A percentile compares a stretch with the other conserved stretches of the same genome.
phyloP scores from a whole-genome alignment of 78 protist genomes.

The Monosiga brevicollis region DNA sequence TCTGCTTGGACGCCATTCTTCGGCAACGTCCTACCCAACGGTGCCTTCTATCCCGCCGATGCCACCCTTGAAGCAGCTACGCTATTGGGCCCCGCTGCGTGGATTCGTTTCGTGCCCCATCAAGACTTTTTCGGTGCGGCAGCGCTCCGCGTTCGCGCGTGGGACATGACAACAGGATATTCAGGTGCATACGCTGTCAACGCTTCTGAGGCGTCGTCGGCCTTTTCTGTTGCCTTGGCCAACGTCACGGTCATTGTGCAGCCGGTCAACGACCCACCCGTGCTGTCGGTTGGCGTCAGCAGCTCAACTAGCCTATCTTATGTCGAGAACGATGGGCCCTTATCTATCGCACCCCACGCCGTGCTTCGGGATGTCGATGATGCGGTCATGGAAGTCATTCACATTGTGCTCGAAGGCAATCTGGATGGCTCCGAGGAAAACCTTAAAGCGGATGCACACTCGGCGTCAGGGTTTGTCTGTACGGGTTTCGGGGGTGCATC shows the following conservation, averaged over 20 bases:
- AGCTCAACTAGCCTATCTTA: too few species aligned
- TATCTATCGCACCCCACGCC: not conserved
- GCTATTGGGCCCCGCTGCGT: not conserved
- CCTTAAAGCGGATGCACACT: not conserved
- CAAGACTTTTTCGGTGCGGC: not conserved
- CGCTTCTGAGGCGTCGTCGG: not conserved
- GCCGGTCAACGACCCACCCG: not conserved
- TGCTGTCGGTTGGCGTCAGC: not conserved
- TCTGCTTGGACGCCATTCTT: not conserved
- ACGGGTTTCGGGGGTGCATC: not conserved
- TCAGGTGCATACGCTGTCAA: not conserved
- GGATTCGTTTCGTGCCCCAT: not conserved
- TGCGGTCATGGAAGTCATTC: not conserved
- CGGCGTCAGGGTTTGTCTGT: not conserved
- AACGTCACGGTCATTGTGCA: not conserved
- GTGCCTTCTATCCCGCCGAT: not conserved
- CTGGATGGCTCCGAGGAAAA: not conserved
- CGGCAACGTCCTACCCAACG: not conserved
- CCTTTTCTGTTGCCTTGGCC: not conserved
- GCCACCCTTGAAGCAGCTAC: not conserved
- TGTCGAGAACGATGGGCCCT: too few species aligned
- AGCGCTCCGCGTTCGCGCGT: not conserved
- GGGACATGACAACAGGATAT: not conserved
- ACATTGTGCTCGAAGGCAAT: not conserved
- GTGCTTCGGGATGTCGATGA: not conserved